Conservation (phyloP, 331 rosid species). For the Quercus tomentella region DNA sequence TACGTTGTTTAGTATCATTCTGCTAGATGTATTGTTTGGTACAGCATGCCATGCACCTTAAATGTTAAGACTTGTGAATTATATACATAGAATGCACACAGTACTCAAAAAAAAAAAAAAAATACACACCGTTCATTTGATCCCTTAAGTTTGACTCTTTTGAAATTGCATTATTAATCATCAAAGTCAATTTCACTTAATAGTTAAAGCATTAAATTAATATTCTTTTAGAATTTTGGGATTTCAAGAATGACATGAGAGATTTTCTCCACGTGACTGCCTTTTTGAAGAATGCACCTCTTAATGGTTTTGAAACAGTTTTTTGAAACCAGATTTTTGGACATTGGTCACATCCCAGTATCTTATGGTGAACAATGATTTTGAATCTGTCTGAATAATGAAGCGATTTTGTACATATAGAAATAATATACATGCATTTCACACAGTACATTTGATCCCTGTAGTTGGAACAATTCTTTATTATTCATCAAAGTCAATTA, state of each 20-base stretch:
- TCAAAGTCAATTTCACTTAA: neutral
- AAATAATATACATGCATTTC: too few relatives aligned
- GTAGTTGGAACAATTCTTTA: too few relatives aligned
- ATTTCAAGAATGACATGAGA: neutral
- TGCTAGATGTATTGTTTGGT: slow-evolving; percentile 7
- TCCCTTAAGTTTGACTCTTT: neutral
- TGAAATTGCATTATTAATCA: neutral
- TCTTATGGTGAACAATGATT: neutral
- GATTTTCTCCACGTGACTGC: neutral
- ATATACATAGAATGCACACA: neutral
- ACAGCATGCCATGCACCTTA: neutral
- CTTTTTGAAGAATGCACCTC: neutral
- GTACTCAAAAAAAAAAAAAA: neutral
- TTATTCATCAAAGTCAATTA: too few relatives aligned
- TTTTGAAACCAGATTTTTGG: neutral
- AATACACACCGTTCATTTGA: neutral
- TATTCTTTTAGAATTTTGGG: slow-evolving; percentile 5
- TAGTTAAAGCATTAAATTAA: neutral
- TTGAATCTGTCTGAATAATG: neutral
- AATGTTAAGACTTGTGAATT: neutral
- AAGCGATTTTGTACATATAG: too few relatives aligned
- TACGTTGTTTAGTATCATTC: slow-evolving; percentile 12
- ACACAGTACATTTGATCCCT: too few relatives aligned
- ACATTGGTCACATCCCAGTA: neutral
- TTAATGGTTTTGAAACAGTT: neutral